Conservation (phyloP, 768 basidiomycete species). For the Collybia mongolica region DNA sequence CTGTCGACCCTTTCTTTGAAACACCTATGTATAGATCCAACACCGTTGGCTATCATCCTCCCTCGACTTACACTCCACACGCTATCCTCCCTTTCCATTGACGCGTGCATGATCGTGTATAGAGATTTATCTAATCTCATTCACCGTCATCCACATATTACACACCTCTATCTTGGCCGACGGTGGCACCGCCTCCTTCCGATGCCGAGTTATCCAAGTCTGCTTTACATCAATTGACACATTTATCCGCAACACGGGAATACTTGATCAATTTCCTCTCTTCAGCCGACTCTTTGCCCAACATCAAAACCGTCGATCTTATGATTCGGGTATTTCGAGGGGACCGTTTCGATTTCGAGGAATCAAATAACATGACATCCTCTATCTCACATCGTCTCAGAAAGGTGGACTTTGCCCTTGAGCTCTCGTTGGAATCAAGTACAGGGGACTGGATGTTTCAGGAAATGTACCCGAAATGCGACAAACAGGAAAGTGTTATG, state of each 20-base stretch:
- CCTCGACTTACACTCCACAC: slow-evolving; percentile 18
- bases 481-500: neutral
- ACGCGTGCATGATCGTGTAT: slow-evolving; percentile 8
- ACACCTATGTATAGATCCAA: slow-evolving; percentile 12
- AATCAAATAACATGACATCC: neutral
- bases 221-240: slow-evolving; percentile 3
- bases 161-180: slow-evolving; percentile 8
- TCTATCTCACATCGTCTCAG: slow-evolving; percentile 3
- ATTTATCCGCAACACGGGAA: slow-evolving; percentile 5
- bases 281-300: neutral
- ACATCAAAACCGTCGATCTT: slow-evolving; percentile 4
- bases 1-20: slow-evolving; percentile 22
- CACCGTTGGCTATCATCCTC: slow-evolving; percentile 19
- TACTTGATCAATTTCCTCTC: slow-evolving; percentile 6
- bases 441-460: slow-evolving; percentile 7
- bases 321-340: slow-evolving; percentile 2
- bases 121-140: slow-evolving; percentile 3
- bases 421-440: slow-evolving; percentile 9
- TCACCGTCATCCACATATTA: slow-evolving; percentile 9
- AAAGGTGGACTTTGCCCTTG: neutral
- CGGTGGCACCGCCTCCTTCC: neutral
- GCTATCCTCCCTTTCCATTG: slow-evolving; percentile 20
- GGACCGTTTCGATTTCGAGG: slow-evolving; percentile 4
- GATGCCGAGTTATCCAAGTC: neutral
- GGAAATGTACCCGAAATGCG: neutral